Evolutionary conservation across 192 early-diverging fungal species (phyloP).

Genomic region (Coemansia sp.): DNA sequence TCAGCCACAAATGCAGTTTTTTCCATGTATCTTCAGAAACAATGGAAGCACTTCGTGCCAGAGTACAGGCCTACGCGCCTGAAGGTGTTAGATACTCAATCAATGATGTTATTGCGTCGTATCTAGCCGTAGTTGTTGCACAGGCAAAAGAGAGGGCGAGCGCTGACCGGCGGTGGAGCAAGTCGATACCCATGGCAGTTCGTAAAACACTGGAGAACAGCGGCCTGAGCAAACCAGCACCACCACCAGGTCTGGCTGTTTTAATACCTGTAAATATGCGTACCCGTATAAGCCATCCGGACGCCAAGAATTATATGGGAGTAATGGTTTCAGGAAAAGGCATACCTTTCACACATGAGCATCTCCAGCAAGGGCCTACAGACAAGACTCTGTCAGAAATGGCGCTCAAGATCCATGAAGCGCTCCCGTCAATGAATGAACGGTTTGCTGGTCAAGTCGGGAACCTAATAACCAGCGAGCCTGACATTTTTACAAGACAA

Average conservation of each 20-base stretch:
- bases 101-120: background rate
- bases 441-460: background rate
- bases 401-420: background rate
- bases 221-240: no score
- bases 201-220: no score
- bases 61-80: background rate
- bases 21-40: slow-evolving; percentile 2
- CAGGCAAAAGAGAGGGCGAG: background rate
- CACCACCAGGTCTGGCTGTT: no score
- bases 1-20: background rate
- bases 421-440: background rate
- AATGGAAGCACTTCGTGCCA: background rate
- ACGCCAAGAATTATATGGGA: background rate
- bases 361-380: background rate
- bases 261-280: background rate
- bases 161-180: no score
- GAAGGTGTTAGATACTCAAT: background rate
- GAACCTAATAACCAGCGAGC: background rate
- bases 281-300: background rate
- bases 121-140: background rate
- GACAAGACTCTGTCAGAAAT: background rate
- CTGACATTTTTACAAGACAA: background rate
- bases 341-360: background rate
- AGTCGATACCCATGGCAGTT: no score
- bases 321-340: background rate